Evolutionary conservation across 2,329 filamentous ascomycete species (phyloP), one percentile per base, ranked within the genome.

Genomic region (Fusarium piperis): DNA sequence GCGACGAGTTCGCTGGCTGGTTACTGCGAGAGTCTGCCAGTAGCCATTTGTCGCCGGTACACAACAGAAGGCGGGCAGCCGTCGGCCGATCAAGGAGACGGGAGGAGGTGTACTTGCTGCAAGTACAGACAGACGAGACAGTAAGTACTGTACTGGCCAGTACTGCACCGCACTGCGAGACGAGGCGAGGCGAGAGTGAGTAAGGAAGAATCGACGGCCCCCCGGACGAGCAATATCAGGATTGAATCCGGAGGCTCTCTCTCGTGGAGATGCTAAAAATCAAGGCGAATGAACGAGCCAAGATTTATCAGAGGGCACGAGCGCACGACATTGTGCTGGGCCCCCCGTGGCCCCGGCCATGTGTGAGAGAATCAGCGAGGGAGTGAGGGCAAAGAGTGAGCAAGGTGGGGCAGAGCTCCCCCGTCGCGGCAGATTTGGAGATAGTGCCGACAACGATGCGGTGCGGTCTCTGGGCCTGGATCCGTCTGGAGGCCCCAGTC

Each of bases 271-370:
- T 73, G 69, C 65, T 64, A 63, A 72, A 73, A 73, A 73, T 74
- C 73, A 71, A 75, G 64, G 68, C 67, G 68, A 75, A 72, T 77
- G 74, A 72, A 72, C 64, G 69, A 74, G 70, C 71, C 76, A 75
- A 74, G 75, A 76, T 77, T 77, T 77, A 77, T 77, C 72, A 68
- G 74, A 71, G 73, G 70, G 67, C 75, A 76, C 75, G 74, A 77
- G 73, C 70, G 67, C 75, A 75, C 73, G 74, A 77, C 75, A 77
- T 77, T 73, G 75, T 77, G 73, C 73, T 73, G 70, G 75, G 65
- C 64, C 74, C 74, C 74, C 70, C 71, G 67, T 71, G 74, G 71
- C 71, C 72, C 68, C 62, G 71, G 74, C 71, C 72, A 73, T 72
- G 74, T 75, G 74, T 75, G 74, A 68, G 71, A 63, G 72, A 69